A percentile compares a stretch with the other conserved stretches of the same genome.
Conservation (phyloP, 495 filamentous ascomycete species). For the Aeminium ludgeri region DNA sequence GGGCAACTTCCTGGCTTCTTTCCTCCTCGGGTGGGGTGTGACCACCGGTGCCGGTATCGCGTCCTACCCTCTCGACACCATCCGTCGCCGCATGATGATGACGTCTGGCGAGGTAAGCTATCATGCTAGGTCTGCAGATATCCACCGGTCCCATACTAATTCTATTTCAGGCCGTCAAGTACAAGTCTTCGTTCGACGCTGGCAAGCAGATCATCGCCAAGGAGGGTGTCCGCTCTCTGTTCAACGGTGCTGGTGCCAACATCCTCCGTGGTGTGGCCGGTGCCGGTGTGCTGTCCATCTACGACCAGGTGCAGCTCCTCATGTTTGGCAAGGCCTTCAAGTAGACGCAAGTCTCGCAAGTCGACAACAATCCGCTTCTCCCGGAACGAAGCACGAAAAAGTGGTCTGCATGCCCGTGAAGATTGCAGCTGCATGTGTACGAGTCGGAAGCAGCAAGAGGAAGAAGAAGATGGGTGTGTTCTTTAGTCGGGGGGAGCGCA, state of each 20-base stretch:
- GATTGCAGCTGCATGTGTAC: slow-evolving; percentile 13
- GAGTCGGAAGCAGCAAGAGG: no score
- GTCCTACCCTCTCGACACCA: slow-evolving; percentile 97
- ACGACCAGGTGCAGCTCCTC: slow-evolving; percentile 96
- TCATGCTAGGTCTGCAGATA: background rate
- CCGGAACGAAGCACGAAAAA: slow-evolving; percentile 12
- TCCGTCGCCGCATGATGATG: slow-evolving; percentile 99
- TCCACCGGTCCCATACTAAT: background rate
- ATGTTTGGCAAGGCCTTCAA: slow-evolving; percentile 99
- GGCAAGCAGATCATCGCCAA: slow-evolving; percentile 87
- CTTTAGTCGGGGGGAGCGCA: background rate
- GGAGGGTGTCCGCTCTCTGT: slow-evolving; percentile 93
- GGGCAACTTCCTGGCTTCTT: slow-evolving; percentile 98
- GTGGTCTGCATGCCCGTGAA: slow-evolving; percentile 17
- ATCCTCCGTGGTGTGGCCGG: slow-evolving; percentile 99
- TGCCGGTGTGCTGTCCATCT: slow-evolving; percentile 99
- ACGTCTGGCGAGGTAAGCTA: slow-evolving; percentile 61
- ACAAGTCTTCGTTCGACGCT: slow-evolving; percentile 86
- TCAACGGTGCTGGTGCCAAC: slow-evolving; percentile 99
- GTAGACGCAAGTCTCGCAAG: slow-evolving; percentile 45
- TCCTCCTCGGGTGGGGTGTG: slow-evolving; percentile 96
- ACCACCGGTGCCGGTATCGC: slow-evolving; percentile 99
- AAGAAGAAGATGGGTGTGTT: background rate
- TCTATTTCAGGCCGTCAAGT: slow-evolving; percentile 79
- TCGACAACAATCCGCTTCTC: slow-evolving; percentile 1